A percentile compares a stretch with the other conserved stretches of the same genome.
Evolutionary conservation across 495 filamentous ascomycete species (phyloP).

Genomic region (Neurospora pannonica): DNA sequence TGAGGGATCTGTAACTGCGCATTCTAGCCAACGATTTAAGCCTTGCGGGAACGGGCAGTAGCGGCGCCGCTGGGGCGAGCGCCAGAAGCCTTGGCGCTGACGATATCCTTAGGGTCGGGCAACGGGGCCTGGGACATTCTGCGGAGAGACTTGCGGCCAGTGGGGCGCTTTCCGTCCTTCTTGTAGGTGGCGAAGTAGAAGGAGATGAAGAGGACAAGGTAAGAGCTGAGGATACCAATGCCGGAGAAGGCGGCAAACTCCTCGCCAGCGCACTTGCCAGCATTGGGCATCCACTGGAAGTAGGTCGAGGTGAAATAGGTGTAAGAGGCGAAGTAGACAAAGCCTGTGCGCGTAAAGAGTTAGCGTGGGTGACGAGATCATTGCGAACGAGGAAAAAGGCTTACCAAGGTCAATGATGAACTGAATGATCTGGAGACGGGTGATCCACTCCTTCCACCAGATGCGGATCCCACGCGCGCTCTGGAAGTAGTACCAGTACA

Average conservation of each 20-base stretch:
- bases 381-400: conserved; percentile 5
- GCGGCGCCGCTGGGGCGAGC: conserved; percentile 4
- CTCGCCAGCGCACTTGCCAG: conserved; percentile 84
- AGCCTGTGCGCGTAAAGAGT: conserved; percentile 41
- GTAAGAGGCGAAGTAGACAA: conserved; percentile 93
- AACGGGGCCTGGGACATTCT: conserved; percentile 46
- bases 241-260: conserved; percentile 95
- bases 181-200: conserved; percentile 98
- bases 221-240: conserved; percentile 82
- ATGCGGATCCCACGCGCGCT: conserved; percentile 69
- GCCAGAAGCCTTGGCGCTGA: conserved; percentile 17
- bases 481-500: conserved; percentile 73
- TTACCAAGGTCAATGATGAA: conserved; percentile 72
- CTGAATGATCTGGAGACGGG: conserved; percentile 74
- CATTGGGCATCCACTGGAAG: conserved; percentile 74
- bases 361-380: conserved; percentile 2
- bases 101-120: conserved; percentile 36
- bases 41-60: conserved; percentile 45
- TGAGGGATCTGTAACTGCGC: background rate
- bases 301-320: conserved; percentile 92
- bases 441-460: conserved; percentile 91
- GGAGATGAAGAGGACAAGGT: conserved; percentile 94
- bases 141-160: conserved; percentile 45
- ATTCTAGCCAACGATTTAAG: conserved; percentile 27
- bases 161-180: conserved; percentile 61